Conservation (phyloP, 1,139 yeast species). For the Lodderomyces pseudojiufengensis region DNA sequence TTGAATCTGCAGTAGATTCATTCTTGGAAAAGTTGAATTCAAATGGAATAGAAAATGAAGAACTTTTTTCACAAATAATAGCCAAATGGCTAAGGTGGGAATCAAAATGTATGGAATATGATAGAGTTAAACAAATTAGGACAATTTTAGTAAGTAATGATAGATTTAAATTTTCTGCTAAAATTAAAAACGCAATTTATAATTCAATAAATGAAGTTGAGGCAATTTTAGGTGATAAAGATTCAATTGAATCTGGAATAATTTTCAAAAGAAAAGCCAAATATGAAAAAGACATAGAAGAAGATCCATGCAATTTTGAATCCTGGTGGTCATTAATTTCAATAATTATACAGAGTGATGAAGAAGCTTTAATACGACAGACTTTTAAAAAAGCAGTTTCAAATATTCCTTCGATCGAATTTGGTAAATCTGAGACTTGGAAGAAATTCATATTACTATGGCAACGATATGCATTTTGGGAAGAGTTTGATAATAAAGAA, state of each 20-base stretch:
- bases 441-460: constrained; percentile 65
- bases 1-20: constrained; percentile 62
- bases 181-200: constrained; percentile 38
- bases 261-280: constrained; percentile 49
- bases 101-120: constrained; percentile 54
- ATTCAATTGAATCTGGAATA: constrained; percentile 51
- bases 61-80: constrained; percentile 17
- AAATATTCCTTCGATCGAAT: constrained; percentile 35
- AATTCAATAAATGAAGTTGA: constrained; percentile 57
- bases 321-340: constrained; percentile 77
- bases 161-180: constrained; percentile 34
- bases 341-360: constrained; percentile 28
- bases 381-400: constrained; percentile 46
- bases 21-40: constrained; percentile 22
- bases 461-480: constrained; percentile 63
- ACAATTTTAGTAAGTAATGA: constrained; percentile 41
- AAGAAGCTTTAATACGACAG: constrained; percentile 14
- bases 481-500: constrained; percentile 50
- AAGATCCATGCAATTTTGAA: constrained; percentile 60
- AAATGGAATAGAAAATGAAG: constrained; percentile 2
- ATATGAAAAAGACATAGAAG: constrained; percentile 25
- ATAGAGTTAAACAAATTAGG: constrained; percentile 65
- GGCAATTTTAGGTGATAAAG: constrained; percentile 57
- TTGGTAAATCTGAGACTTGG: constrained; percentile 53
- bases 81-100: constrained; percentile 74